Base-by-base conservation (phyloP, 2,329 filamentous ascomycete genomes). In the Epicoccum sorghinum region DNA sequence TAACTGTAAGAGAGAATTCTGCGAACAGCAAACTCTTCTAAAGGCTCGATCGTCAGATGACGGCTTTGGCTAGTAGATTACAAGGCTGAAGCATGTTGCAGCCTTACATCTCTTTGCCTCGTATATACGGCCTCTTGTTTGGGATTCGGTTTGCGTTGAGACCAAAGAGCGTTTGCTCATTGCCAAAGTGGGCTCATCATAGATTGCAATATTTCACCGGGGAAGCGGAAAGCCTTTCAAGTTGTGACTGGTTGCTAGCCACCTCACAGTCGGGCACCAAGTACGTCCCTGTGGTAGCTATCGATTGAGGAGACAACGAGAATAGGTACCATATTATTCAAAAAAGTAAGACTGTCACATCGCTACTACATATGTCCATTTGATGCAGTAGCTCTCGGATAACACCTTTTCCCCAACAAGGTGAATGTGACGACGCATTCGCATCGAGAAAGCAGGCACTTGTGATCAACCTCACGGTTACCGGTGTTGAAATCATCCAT, bases 181-280 rank as follows among this genome's bases (percentile, higher is more conserved):
- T 13, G 36, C 27, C 24, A 32, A 24, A 45, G 9, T 7, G 25
- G 22, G 36, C 38, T 50, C 46, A 41, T 38, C 23, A 24, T 27
- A 32, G 9, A 22, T 25, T 14, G 18, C 37, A 36, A 37, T 18
- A 30, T 32, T 27, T 12, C 30, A 42, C 46, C 46, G 41, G 52
- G 52, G 36, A 50, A 42, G 52, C 37, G 42, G 52, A 30, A 42
- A 24, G 18, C 40, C 30, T 46, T 40, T 55, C 41, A 39, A 42
- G 23, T 32, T 47, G 46, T 46, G 36, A 38, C 18, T 41, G n/a
- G 12, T 33, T n/a, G 30, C 32, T 38, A 30, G 35, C 30, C 35
- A 45, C 14, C 40, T 43, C 24, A 32, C 47, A 36, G 45, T 36
- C 32, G 42, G 37, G 22, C 7, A 38, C 13, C 24, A 35, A 32